phyloP scores from a whole-genome alignment of 352 stramenopile genomes.

The Pythium aphanidermatum region DNA sequence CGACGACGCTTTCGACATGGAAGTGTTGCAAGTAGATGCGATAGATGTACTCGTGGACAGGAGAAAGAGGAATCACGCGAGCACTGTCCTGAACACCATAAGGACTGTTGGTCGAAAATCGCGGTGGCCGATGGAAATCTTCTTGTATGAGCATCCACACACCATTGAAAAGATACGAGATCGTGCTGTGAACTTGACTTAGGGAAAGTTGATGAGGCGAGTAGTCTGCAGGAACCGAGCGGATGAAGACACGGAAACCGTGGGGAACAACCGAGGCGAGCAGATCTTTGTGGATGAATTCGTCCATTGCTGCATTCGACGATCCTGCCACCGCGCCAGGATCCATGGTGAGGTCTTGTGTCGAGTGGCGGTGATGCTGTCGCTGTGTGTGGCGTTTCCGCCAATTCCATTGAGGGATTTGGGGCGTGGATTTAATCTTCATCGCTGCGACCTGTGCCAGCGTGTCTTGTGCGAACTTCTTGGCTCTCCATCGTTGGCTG shows the following conservation, averaged over 20 bases:
- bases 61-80: conserved; percentile 18
- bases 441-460: too few relatives aligned
- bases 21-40: conserved; percentile 49
- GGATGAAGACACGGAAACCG: conserved; percentile 25
- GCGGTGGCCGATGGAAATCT: conserved; percentile 16
- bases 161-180: conserved; percentile 46
- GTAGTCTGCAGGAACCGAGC: conserved; percentile 29
- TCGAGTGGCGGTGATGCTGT: not conserved
- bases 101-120: conserved; percentile 8
- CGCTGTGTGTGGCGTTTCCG: not conserved
- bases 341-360: too few relatives aligned
- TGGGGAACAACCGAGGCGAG: conserved; percentile 26
- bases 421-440: too few relatives aligned
- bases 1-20: conserved; percentile 29
- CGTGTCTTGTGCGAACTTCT: not conserved
- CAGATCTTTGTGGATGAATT: conserved; percentile 14
- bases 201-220: conserved; percentile 32
- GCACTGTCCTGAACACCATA: not conserved
- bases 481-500: conserved; percentile 7
- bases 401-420: conserved; percentile 8
- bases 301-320: not conserved
- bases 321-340: too few relatives aligned
- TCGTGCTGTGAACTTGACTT: conserved; percentile 26
- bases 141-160: conserved; percentile 37
- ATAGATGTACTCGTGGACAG: conserved; percentile 39